Evolutionary conservation across 805 yeast species (phyloP).

Genomic region (Wickerhamomyces subpelliculosus): DNA sequence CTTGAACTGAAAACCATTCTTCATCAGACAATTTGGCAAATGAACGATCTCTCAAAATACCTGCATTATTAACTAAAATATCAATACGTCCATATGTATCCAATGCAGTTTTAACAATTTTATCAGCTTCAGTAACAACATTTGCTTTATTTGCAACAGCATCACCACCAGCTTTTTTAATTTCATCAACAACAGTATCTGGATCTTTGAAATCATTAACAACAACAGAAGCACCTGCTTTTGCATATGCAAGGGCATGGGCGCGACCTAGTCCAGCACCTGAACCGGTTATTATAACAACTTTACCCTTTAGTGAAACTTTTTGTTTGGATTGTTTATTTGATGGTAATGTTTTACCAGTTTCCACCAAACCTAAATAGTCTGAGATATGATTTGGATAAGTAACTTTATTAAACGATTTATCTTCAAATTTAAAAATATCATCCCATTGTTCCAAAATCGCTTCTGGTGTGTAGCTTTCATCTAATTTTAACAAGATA

Average conservation of each 20-base stretch:
- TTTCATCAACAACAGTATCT: slow-evolving; percentile 63
- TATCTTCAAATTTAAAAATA: slow-evolving; percentile 55
- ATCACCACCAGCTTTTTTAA: slow-evolving; percentile 60
- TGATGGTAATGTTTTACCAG: slow-evolving; percentile 41
- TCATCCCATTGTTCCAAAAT: slow-evolving; percentile 61
- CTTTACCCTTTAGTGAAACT: slow-evolving; percentile 69
- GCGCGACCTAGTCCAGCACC: slow-evolving; percentile 92
- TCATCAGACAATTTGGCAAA: slow-evolving; percentile 76
- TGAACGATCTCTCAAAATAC: slow-evolving; percentile 85
- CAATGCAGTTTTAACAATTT: slow-evolving; percentile 71
- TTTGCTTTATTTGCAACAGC: slow-evolving; percentile 84
- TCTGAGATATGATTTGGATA: slow-evolving; percentile 73
- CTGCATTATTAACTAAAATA: slow-evolving; percentile 87
- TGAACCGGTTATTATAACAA: slow-evolving; percentile 90
- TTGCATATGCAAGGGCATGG: slow-evolving; percentile 79
- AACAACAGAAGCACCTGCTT: slow-evolving; percentile 91
- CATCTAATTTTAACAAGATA: slow-evolving; percentile 72
- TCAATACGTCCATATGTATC: slow-evolving; percentile 78
- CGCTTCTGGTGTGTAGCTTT: slow-evolving; percentile 76
- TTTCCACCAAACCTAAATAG: slow-evolving; percentile 52
- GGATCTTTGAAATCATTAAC: slow-evolving; percentile 87
- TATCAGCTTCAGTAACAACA: slow-evolving; percentile 68
- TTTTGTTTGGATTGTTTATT: slow-evolving; percentile 52
- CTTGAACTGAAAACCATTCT: slow-evolving; percentile 76
- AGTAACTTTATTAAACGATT: slow-evolving; percentile 46